Percentiles rank a stretch among this genome's conserved stretches.
Evolutionary conservation across 805 yeast species (phyloP).

Genomic region (Wickerhamiella qilinensis): DNA sequence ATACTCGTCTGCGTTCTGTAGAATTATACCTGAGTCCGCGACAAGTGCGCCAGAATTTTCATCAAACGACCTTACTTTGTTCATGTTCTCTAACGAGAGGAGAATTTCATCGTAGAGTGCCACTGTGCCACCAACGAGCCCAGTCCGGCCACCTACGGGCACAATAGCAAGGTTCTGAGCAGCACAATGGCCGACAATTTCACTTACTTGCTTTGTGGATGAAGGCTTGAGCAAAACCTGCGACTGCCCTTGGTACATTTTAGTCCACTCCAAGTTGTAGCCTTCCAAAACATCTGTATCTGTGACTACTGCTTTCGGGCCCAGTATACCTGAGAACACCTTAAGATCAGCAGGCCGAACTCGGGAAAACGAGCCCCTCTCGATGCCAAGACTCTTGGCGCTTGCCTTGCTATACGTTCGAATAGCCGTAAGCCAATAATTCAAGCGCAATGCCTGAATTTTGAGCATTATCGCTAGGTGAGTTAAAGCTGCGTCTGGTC

Average conservation of each 20-base stretch:
- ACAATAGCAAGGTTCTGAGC: slow-evolving; percentile 65
- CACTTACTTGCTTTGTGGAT: slow-evolving; percentile 57
- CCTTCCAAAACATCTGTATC: slow-evolving; percentile 44
- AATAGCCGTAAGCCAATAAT: no score
- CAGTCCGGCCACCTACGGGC: slow-evolving; percentile 97
- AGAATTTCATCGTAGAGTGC: slow-evolving; percentile 88
- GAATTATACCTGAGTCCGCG: slow-evolving; percentile 78
- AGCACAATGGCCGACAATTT: slow-evolving; percentile 67
- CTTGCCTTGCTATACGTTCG: no score
- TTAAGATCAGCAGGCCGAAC: slow-evolving; percentile 41
- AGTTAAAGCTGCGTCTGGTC: no score
- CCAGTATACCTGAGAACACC: slow-evolving; percentile 42
- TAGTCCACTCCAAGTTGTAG: slow-evolving; percentile 88
- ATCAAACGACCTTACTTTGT: slow-evolving; percentile 71
- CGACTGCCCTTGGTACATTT: slow-evolving; percentile 82
- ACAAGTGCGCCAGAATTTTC: slow-evolving; percentile 68
- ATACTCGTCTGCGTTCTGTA: slow-evolving; percentile 69
- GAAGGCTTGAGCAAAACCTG: slow-evolving; percentile 68
- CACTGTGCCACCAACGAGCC: slow-evolving; percentile 85
- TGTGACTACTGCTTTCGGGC: slow-evolving; percentile 21
- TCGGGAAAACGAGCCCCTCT: slow-evolving; percentile 32
- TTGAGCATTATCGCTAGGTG: no score
- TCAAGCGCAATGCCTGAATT: no score
- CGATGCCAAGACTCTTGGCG: slow-evolving; percentile 46
- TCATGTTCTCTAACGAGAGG: slow-evolving; percentile 50